Percentiles rank a stretch among this genome's conserved stretches.
These are phyloP conservation scores for Zalaria obscura DNA, from an alignment of 2,329 filamentous ascomycete species.

Conservation along the genomic window DNA sequence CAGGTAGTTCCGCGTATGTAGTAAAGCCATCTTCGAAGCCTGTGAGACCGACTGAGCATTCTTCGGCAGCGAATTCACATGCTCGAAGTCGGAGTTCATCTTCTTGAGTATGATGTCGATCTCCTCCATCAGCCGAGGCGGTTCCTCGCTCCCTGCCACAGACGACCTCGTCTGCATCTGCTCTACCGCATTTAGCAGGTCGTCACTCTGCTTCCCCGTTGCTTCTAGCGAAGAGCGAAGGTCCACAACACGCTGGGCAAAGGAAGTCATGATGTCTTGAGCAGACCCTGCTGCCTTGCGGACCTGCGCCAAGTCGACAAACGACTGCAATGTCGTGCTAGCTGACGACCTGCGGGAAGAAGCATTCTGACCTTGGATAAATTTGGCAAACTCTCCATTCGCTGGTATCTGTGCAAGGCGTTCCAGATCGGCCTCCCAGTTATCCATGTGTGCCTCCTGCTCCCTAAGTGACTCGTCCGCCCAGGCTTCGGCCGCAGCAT, in stretches of 20 bases:
- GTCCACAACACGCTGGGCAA: slow-evolving; percentile 39
- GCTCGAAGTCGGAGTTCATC: slow-evolving; percentile 73
- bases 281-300: slow-evolving; percentile 58
- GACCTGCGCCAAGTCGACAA: slow-evolving; percentile 61
- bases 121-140: slow-evolving; percentile 60
- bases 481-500: slow-evolving; percentile 58
- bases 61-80: slow-evolving; percentile 53
- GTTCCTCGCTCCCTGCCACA: slow-evolving; percentile 46
- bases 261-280: slow-evolving; percentile 45
- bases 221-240: slow-evolving; percentile 27
- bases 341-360: slow-evolving; percentile 21
- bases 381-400: slow-evolving; percentile 47
- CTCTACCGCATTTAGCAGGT: slow-evolving; percentile 28
- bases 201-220: slow-evolving; percentile 27
- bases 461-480: slow-evolving; percentile 52
- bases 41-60: slow-evolving; percentile 50
- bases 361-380: slow-evolving; percentile 14
- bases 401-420: slow-evolving; percentile 51
- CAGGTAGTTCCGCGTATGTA: slow-evolving; percentile 49
- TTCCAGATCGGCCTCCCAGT: slow-evolving; percentile 55
- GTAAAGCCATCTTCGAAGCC: slow-evolving; percentile 48
- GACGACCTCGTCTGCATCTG: slow-evolving; percentile 37
- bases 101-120: slow-evolving; percentile 78
- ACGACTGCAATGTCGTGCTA: slow-evolving; percentile 53
- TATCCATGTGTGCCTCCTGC: slow-evolving; percentile 46